Base-by-base conservation (phyloP, 2,329 filamentous ascomycete species). In the Dactylellina drechsleri region DNA sequence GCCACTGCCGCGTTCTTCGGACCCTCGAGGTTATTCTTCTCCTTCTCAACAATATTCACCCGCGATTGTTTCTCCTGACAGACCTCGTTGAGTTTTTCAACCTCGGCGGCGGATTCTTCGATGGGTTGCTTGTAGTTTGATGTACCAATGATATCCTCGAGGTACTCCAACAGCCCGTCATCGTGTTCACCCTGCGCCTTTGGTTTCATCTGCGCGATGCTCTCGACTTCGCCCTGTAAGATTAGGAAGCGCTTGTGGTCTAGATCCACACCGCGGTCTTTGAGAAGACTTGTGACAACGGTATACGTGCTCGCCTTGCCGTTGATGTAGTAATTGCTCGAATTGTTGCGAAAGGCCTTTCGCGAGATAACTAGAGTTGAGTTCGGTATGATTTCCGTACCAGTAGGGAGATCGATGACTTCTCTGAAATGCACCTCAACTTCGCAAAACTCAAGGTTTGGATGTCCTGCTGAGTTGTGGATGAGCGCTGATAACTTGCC, bases 231-330 rank as follows among this genome's bases (percentile, higher is more conserved):
- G 80, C 95, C 95, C 82, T 99, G 95, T 10, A 99, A 84, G 80
- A 99, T 99, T 64, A 99, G 84, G 83, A 99, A 99, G 74, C 95
- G 92, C 83, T 99, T 99, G 84, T 99, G 95, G 80, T 99, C 95
- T 20, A 99, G 86, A 83, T 99, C 95, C 15, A 99, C 92, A 1
- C 95, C 96, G 23, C 92, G 89, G 20, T 93, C 92, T 68, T 91
- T 91, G 7, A 99, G 87, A 13, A 99, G 85, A 0, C 90, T 92
- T 0, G 93, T 97, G 28, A 99, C 95, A 0, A 89, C 87, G 0
- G 93, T 98, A 81, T 97, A 99, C 80, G 92, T 96, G 40, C 94
- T 97, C 76, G 91, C 89, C 79, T 91, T 92, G 77, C 87, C 89
- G 80, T 99, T 92, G 84, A 99, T 96, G 83, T 96, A 98, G 83